Evolutionary conservation across 2,329 filamentous ascomycete genomes (phyloP).

Genomic region (Sordariomycetes sp.): DNA sequence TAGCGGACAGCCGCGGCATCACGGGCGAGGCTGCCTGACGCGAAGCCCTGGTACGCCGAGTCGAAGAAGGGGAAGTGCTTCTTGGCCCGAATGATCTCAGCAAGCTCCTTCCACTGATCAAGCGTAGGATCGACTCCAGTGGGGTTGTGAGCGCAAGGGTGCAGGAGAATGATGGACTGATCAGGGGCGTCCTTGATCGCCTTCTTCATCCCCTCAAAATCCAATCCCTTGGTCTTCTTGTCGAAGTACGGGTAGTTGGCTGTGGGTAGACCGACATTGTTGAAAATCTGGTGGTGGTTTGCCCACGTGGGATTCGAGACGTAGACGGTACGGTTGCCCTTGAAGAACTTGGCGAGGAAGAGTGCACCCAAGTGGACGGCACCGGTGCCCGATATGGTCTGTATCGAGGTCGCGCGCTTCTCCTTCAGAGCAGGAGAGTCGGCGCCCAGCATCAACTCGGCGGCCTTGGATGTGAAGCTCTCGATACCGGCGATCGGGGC

Average conservation of each 20-base stretch:
- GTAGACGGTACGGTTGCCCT: conserved; percentile 67
- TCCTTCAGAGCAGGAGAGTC: conserved; percentile 76
- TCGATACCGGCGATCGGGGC: conserved; percentile 86
- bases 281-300: conserved; percentile 98
- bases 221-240: conserved; percentile 78
- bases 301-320: conserved; percentile 95
- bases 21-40: conserved; percentile 74
- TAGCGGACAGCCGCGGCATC: conserved; percentile 91
- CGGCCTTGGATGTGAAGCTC: conserved; percentile 79
- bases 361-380: conserved; percentile 88
- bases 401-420: conserved; percentile 71
- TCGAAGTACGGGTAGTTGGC: conserved; percentile 92
- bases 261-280: conserved; percentile 72
- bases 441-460: conserved; percentile 77
- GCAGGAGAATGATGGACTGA: conserved; percentile 79
- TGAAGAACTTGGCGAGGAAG: conserved; percentile 90
- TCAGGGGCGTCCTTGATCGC: conserved; percentile 63
- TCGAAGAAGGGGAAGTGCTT: conserved; percentile 98
- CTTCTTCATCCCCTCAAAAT: conserved; percentile 80
- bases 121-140: conserved; percentile 92
- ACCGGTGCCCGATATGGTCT: conserved; percentile 96
- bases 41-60: conserved; percentile 95
- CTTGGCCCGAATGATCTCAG: conserved; percentile 64
- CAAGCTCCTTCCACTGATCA: conserved; percentile 91
- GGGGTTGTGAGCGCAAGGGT: conserved; percentile 96